These are phyloP conservation scores for Aphanomyces cochlioides DNA, from an alignment of 352 stramenopile species.

Conservation along the genomic window DNA sequence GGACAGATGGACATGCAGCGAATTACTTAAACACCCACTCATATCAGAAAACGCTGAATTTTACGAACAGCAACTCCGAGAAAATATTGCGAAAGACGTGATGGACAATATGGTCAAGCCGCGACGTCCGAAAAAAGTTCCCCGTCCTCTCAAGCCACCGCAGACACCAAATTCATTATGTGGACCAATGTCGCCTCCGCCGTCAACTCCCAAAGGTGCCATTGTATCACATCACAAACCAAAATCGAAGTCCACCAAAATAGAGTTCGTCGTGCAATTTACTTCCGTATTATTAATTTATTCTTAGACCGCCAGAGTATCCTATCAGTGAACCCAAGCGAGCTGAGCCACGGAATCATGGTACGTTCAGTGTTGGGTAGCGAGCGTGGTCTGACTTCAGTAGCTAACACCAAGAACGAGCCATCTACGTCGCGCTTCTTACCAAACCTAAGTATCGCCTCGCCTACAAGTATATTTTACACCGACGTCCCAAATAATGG, in stretches of 20 bases:
- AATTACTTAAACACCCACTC: conserved; percentile 70
- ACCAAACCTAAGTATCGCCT: conserved; percentile 1
- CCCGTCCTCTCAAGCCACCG: not conserved
- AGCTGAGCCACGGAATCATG: too few species aligned
- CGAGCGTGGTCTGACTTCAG: too few species aligned
- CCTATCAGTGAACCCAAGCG: too few species aligned
- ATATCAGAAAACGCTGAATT: conserved; percentile 52
- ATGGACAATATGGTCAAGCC: conserved; percentile 41
- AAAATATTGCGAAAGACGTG: conserved; percentile 61
- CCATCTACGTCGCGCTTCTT: not conserved
- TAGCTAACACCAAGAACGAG: too few species aligned
- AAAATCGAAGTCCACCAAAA: too few species aligned
- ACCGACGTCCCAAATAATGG: not conserved
- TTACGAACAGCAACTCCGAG: conserved; percentile 66
- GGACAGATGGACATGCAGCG: conserved; percentile 72
- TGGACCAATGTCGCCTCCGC: too few species aligned
- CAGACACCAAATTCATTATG: not conserved
- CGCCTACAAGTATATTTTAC: not conserved
- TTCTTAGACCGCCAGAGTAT: too few species aligned
- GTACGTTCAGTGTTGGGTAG: too few species aligned
- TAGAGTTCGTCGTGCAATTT: too few species aligned
- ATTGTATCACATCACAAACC: too few species aligned
- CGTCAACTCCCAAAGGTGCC: too few species aligned
- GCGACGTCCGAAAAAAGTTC: conserved; percentile 1
- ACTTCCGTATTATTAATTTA: too few species aligned